These are phyloP conservation scores for Neofusicoccum sp. DNA, from an alignment of 2,329 filamentous ascomycete species.

Conservation along the genomic window DNA sequence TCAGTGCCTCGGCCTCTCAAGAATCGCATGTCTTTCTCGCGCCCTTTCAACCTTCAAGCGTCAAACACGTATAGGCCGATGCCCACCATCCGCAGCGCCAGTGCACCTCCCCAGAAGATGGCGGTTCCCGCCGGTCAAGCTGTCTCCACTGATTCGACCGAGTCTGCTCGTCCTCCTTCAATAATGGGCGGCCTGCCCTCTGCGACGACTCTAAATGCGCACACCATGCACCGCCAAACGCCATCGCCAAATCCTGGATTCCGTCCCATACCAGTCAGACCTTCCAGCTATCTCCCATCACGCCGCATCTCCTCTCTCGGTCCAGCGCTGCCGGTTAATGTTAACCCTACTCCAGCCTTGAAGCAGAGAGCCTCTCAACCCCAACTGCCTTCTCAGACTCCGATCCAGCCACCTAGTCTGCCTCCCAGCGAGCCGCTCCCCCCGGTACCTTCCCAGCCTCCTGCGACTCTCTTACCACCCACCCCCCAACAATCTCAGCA, in stretches of 20 bases:
- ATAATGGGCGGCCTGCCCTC: background rate
- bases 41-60: slow-evolving; percentile 7
- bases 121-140: background rate
- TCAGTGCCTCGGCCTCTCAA: slow-evolving; percentile 2
- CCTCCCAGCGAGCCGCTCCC: slow-evolving; percentile 16
- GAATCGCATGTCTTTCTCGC: slow-evolving; percentile 20
- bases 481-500: slow-evolving; percentile 4
- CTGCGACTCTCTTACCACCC: slow-evolving; percentile 22
- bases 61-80: slow-evolving; percentile 8
- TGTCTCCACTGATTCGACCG: slow-evolving; percentile 8
- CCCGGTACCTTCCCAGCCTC: slow-evolving; percentile 22
- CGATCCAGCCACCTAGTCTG: background rate
- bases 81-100: slow-evolving; percentile 15
- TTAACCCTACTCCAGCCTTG: slow-evolving; percentile 9
- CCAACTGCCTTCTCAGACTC: background rate
- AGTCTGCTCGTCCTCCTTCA: background rate
- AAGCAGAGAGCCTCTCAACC: slow-evolving; percentile 15
- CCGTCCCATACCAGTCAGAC: slow-evolving; percentile 38
- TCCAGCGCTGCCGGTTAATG: slow-evolving; percentile 23
- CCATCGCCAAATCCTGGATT: slow-evolving; percentile 40
- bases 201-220: background rate
- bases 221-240: slow-evolving; percentile 30
- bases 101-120: slow-evolving; percentile 14
- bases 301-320: slow-evolving; percentile 36
- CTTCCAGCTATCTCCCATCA: slow-evolving; percentile 33